Evolutionary conservation across 2,329 filamentous ascomycete species (phyloP), one percentile per base, ranked within the genome.

Genomic region (Fusarium austroafricanum): DNA sequence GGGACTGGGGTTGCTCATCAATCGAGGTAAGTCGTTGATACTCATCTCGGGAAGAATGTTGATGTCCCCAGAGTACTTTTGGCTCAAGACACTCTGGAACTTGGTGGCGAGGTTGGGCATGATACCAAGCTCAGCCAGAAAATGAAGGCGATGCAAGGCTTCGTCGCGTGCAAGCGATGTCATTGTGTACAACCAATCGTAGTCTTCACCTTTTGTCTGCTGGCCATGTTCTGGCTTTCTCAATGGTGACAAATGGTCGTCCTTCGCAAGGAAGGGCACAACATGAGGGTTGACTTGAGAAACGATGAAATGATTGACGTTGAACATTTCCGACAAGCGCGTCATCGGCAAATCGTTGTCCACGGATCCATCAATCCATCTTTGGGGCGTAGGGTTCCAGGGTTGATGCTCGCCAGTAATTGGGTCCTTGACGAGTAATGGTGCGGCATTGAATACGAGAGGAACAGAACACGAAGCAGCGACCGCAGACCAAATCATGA

Each of bases 221-320:
- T 53, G 71, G 60, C 26, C 54, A 14, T 68, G 61, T 26, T 78
- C 73, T 7, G 76, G 73, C 7, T 71, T 71, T 33, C 67, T 56
- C 1, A 76, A 70, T 5, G 83, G 80, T 9, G 80, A 79, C 2
- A 86, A 77, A 26, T 86, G 84, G 63, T 93, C 91, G 59, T 96
- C 92, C 69, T 90, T 92, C 17, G 87, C 84, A 17, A 97, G 81
- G 73, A 98, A 97, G 0, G 93, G 93, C 0, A 96, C 88, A 10
- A 97, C 92, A 73, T 98, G 95, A 1, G 95, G 95, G 73, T 98
- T 98, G 50, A 97, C 94, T 77, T 98, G 95, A 0, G 94, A 97
- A 18, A 97, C 95, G 70, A 98, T 97, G 75, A 97, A 97, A 76
- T 97, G 95, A 75, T 97, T 97, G 76, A 97, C 94, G 75, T 97